Base-by-base conservation (phyloP, 768 basidiomycete genomes). In the Tulasnella sp. region DNA sequence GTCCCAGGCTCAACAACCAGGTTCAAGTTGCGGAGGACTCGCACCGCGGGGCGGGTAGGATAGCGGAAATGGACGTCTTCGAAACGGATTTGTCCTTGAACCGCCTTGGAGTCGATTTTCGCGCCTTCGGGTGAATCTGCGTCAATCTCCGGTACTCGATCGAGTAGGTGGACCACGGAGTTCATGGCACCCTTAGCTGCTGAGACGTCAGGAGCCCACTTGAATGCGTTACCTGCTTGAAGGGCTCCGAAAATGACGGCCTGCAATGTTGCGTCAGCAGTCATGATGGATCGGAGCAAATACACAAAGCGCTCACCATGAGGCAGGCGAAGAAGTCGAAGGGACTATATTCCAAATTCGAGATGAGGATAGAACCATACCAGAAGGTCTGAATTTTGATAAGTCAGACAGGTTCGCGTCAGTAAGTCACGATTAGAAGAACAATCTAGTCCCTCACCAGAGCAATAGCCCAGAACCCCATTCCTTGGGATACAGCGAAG, bases 381-480 rank as follows among this genome's bases (percentile, higher is more conserved):
- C 92, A 95, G 88, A 69, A 69, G 16, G 64, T 69, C 64, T 69
- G 64, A 31, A 69, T 37, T 42, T 8, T 28, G 20, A 46, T 46
- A 18, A 94, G 95, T 41, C 34, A 14, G 22, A 41, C 5, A 12
- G 20, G 41, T 24, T 40, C 41, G 8, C 8, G 28, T 24, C 6
- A 31, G 9, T 24, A 22, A 69, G 31, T 37, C 16, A 31, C n/a
- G n/a, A n/a, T 69, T 18, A 31, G 28, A 14, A 69, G n/a, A 69
- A 54, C 46, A 31, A 60, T 3, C 24, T 69, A 20, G 64, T 18
- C 28, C 2, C 64, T 60, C 41, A 93, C 86, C 44, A 98, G 89
- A 1, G 93, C 92, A 81, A 97, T 96, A 82, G 96, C 92, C 83
- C 88, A 95, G 89, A 97, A 96, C 20, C 88, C 84, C 83, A 91